phyloP scores from a whole-genome alignment of 805 yeast species.

The Grigorovia jiainica region DNA sequence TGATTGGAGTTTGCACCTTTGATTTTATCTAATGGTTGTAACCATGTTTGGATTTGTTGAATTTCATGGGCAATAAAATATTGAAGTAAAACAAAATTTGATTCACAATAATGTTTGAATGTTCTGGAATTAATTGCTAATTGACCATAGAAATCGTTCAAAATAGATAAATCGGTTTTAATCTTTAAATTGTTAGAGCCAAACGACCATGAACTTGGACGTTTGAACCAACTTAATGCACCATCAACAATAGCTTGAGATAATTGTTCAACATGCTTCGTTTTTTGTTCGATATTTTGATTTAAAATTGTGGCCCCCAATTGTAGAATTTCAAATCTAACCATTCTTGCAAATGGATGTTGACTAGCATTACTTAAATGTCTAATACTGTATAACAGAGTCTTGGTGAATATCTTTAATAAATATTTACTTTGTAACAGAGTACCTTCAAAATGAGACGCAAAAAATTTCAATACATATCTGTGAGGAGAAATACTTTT shows the following conservation, averaged over 20 bases:
- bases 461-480: slow-evolving; percentile 54
- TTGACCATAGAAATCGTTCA: slow-evolving; percentile 39
- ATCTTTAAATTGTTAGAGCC: slow-evolving; percentile 73
- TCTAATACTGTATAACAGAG: slow-evolving; percentile 46
- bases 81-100: slow-evolving; percentile 46
- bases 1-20: slow-evolving; percentile 30
- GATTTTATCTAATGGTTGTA: slow-evolving; percentile 33
- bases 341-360: slow-evolving; percentile 73
- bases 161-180: slow-evolving; percentile 54
- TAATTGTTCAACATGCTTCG: slow-evolving; percentile 38
- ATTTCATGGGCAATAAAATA: slow-evolving; percentile 71
- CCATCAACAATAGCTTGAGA: slow-evolving; percentile 47
- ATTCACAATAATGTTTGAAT: slow-evolving; percentile 28
- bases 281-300: slow-evolving; percentile 41
- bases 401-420: slow-evolving; percentile 56
- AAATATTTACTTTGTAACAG: slow-evolving; percentile 61
- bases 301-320: slow-evolving; percentile 58
- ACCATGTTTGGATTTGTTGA: slow-evolving; percentile 65
- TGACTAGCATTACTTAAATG: slow-evolving; percentile 50
- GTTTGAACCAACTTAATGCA: slow-evolving; percentile 69
- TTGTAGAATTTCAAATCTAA: slow-evolving; percentile 62
- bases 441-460: slow-evolving; percentile 74
- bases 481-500: slow-evolving; percentile 57
- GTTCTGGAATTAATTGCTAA: slow-evolving; percentile 11
- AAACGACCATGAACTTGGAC: slow-evolving; percentile 59